Evolutionary conservation across 2,329 filamentous ascomycete genomes (phyloP), one percentile per base, ranked within the genome.

Genomic region (Pyrenophora tritici-repentis): DNA sequence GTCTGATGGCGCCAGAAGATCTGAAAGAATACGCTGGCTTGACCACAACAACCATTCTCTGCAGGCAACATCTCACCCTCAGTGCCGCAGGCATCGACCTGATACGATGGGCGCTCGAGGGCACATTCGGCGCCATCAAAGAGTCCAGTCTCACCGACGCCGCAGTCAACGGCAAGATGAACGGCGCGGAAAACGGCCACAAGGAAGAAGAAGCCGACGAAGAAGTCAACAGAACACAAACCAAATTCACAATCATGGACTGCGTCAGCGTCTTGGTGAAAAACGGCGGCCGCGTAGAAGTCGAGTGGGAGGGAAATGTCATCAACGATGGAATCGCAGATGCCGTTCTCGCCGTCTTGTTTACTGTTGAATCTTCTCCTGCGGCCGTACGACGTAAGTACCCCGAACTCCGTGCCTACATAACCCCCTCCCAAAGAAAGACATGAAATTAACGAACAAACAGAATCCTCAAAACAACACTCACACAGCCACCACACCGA

Each of bases 311-410:
- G 72, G 94, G 92, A 50, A 99, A 97, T 71, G 89, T 96, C 78
- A 87, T 97, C 67, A 99, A 97, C 72, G 94, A 99, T 68, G 90
- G 91, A 54, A 95, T 99, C 66, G 94, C 94, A n/a, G 94, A 99
- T 74, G 91, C 94, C 13, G 89, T 97, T 47, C 90, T 97, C 81
- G 91, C 91, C 1, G 91, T 97, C 2, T 81, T 99, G 9, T 86
- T 96, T 63, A 92, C 89, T 0, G 90, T 96, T 17, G 94, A 99
- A 75, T 95, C 88, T 73, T 96, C 90, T 46, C 94, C 93, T 4
- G 94, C 94, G 12, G 93, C 94, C 10, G 93, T 99, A 42, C 95
- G 94, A 76, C 89, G 91, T 89, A 80, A 75, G 82, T n/a, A n/a
- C n/a, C n/a, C n/a, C n/a, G n/a, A n/a, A n/a, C n/a, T n/a, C n/a